phyloP scores from a whole-genome alignment of 306 rosid species.

The Begonia loranthoides region DNA sequence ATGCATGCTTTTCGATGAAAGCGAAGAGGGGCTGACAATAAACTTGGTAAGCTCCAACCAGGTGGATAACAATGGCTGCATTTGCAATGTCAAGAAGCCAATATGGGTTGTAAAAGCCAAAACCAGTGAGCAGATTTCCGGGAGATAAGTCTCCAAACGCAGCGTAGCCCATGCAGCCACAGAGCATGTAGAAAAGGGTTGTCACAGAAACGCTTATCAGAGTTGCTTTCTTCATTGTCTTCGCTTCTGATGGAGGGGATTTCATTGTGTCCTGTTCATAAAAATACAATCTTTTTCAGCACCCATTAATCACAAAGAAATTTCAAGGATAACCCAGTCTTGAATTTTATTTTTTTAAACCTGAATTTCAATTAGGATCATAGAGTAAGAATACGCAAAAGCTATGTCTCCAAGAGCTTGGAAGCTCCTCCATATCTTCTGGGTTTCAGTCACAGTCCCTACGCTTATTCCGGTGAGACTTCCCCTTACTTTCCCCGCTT shows the following conservation, averaged over 20 bases:
- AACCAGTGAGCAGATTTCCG: constrained; percentile 77
- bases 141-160: constrained; percentile 74
- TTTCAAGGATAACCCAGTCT: background rate
- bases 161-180: constrained; percentile 84
- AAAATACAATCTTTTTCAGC: background rate
- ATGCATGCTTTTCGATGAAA: constrained; percentile 39
- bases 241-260: constrained; percentile 78
- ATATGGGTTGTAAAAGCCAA: constrained; percentile 64
- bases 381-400: constrained; percentile 25
- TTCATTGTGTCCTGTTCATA: constrained; percentile 50
- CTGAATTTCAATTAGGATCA: constrained; percentile 30
- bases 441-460: constrained; percentile 7
- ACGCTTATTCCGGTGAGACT: constrained; percentile 20
- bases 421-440: constrained; percentile 28
- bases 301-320: background rate
- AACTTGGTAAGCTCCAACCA: constrained; percentile 83
- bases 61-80: constrained; percentile 70
- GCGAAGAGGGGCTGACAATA: constrained; percentile 65
- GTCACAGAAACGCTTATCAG: constrained; percentile 39
- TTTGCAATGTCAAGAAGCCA: constrained; percentile 82
- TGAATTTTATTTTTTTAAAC: background rate
- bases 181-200: constrained; percentile 51
- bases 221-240: constrained; percentile 73
- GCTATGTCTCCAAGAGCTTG: constrained; percentile 36
- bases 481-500: constrained; percentile 15